These are phyloP conservation scores for Phytophthora idaei DNA, from an alignment of 352 stramenopile species.

Conservation along the genomic window DNA sequence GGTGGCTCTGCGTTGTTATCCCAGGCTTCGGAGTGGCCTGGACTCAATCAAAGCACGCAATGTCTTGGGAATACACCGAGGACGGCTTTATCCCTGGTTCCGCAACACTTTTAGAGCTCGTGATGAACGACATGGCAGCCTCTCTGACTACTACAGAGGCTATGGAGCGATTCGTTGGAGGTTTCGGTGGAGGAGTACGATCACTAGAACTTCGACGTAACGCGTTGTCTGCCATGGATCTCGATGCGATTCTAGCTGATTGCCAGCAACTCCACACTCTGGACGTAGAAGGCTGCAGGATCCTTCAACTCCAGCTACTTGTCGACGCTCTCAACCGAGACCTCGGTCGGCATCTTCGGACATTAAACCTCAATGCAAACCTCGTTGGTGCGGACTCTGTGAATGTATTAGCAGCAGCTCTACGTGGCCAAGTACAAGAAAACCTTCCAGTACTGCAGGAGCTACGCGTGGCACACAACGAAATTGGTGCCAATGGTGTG, in stretches of 20 bases:
- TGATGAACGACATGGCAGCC: slow-evolving; percentile 38
- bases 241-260: slow-evolving; percentile 31
- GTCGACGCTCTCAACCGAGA: slow-evolving; percentile 33
- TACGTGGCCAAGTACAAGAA: slow-evolving; percentile 19
- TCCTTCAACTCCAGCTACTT: slow-evolving; percentile 40
- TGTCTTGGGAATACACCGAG: slow-evolving; percentile 27
- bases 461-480: slow-evolving; percentile 33
- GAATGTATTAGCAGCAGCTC: slow-evolving; percentile 32
- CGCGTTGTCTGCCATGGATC: slow-evolving; percentile 33
- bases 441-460: slow-evolving; percentile 29
- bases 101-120: slow-evolving; percentile 29
- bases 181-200: slow-evolving; percentile 31
- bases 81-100: not conserved
- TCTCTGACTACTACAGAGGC: slow-evolving; percentile 31
- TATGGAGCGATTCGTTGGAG: slow-evolving; percentile 25
- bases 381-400: slow-evolving; percentile 33
- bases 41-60: slow-evolving; percentile 28
- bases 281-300: slow-evolving; percentile 40
- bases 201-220: slow-evolving; percentile 39
- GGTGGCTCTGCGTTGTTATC: slow-evolving; percentile 37
- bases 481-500: slow-evolving; percentile 41
- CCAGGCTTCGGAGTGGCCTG: slow-evolving; percentile 36
- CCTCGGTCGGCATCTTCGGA: slow-evolving; percentile 30
- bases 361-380: slow-evolving; percentile 41
- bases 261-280: slow-evolving; percentile 30